Percentiles rank a stretch among this genome's conserved stretches.
Evolutionary conservation across 345 rosid species (phyloP).

Genomic region (Melaleuca quinquenervia): DNA sequence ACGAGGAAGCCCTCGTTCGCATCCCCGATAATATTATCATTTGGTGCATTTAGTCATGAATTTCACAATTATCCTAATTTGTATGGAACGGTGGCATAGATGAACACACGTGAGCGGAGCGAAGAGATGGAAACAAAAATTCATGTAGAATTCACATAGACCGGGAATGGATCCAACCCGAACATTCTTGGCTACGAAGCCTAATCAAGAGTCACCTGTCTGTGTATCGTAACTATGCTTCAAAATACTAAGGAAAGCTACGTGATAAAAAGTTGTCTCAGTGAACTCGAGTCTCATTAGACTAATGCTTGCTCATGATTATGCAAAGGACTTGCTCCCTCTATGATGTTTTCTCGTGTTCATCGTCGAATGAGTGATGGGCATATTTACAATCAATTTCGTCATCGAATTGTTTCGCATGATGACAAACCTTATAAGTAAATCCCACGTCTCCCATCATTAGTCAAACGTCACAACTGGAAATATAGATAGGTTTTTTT

Average conservation of each 20-base stretch:
- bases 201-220: background rate
- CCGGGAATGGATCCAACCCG: background rate
- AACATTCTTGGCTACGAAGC: background rate
- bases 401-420: background rate
- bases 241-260: background rate
- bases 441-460: background rate
- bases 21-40: background rate
- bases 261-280: background rate
- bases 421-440: background rate
- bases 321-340: background rate
- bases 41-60: background rate
- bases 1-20: background rate
- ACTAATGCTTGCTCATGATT: background rate
- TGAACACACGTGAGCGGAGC: background rate
- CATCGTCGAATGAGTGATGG: background rate
- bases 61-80: background rate
- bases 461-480: background rate
- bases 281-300: background rate
- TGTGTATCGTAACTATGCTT: too few relatives aligned
- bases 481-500: background rate
- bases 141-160: background rate
- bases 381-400: background rate
- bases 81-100: background rate
- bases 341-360: background rate
- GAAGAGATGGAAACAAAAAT: background rate